Evolutionary conservation across 331 rosid genomes (phyloP).

Genomic region (Acacia pycnantha): DNA sequence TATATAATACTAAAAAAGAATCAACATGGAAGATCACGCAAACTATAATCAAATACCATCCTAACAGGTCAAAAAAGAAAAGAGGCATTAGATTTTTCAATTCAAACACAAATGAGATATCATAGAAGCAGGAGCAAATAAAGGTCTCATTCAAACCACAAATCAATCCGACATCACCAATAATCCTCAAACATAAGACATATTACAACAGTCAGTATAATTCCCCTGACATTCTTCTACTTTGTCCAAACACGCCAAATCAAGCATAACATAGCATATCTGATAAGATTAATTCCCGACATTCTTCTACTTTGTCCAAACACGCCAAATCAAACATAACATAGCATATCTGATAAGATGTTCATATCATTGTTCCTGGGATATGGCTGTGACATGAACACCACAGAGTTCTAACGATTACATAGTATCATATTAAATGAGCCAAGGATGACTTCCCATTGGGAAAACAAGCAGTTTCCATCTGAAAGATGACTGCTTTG

Average conservation of each 20-base stretch:
- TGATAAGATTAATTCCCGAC: slow-evolving; percentile 8
- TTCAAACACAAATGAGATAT: too few species aligned
- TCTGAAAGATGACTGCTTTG: slow-evolving; percentile 25
- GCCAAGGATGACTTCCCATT: slow-evolving; percentile 94
- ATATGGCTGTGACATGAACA: slow-evolving; percentile 20
- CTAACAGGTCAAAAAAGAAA: background rate
- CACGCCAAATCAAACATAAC: background rate
- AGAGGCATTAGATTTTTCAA: too few species aligned
- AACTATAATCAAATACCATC: background rate
- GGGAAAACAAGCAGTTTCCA: slow-evolving; percentile 27
- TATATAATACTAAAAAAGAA: background rate
- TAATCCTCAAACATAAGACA: slow-evolving; percentile 7
- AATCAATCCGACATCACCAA: slow-evolving; percentile 5
- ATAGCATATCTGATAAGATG: slow-evolving; percentile 25
- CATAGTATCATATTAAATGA: slow-evolving; percentile 20
- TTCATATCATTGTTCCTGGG: slow-evolving; percentile 7
- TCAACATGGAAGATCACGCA: background rate
- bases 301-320: too few species aligned
- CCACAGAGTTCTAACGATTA: background rate
- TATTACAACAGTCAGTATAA: background rate
- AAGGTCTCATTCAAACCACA: slow-evolving; percentile 12
- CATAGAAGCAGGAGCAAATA: background rate
- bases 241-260: slow-evolving; percentile 26
- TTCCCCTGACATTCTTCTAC: background rate
- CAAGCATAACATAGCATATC: background rate